Evolutionary conservation across 2,329 filamentous ascomycete genomes (phyloP).

Genomic region (Gnomoniopsis sp.): DNA sequence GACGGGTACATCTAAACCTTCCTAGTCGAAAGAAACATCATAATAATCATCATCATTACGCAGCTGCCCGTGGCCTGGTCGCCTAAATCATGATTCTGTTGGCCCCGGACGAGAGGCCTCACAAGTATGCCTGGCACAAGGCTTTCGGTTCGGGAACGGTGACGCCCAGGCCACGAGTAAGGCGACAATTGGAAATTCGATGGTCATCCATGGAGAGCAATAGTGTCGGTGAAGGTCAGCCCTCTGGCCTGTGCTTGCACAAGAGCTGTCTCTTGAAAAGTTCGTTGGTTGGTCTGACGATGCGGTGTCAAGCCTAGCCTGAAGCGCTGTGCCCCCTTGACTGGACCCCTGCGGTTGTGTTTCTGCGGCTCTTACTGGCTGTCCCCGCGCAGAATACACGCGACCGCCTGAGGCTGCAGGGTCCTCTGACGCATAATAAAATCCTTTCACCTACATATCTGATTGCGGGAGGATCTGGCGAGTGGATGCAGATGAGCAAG

Average conservation of each 20-base stretch:
- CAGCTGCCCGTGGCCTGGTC: too few species aligned
- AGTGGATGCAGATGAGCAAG: neutral
- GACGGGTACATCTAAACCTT: neutral
- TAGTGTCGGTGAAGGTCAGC: slow-evolving; percentile 17
- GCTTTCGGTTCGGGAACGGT: neutral
- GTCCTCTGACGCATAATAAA: neutral
- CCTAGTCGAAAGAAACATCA: too few species aligned
- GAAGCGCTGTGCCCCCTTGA: slow-evolving; percentile 8
- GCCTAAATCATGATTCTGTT: too few species aligned
- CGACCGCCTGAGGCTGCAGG: neutral
- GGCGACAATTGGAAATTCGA: neutral
- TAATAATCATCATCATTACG: neutral
- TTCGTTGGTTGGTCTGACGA: slow-evolving; percentile 5
- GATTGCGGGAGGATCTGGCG: neutral
- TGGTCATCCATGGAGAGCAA: slow-evolving; percentile 3
- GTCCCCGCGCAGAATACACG: neutral
- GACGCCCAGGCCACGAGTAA: neutral
- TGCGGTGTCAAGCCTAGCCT: slow-evolving; percentile 13
- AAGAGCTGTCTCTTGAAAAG: slow-evolving; percentile 5
- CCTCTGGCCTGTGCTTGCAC: slow-evolving; percentile 7
- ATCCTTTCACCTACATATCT: neutral
- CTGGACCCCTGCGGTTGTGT: slow-evolving; percentile 6
- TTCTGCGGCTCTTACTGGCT: slow-evolving; percentile 1
- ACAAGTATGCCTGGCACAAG: too few species aligned
- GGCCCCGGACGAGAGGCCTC: too few species aligned